Conservation (phyloP, 331 rosid genomes). For the Pyrus hybrid region DNA sequence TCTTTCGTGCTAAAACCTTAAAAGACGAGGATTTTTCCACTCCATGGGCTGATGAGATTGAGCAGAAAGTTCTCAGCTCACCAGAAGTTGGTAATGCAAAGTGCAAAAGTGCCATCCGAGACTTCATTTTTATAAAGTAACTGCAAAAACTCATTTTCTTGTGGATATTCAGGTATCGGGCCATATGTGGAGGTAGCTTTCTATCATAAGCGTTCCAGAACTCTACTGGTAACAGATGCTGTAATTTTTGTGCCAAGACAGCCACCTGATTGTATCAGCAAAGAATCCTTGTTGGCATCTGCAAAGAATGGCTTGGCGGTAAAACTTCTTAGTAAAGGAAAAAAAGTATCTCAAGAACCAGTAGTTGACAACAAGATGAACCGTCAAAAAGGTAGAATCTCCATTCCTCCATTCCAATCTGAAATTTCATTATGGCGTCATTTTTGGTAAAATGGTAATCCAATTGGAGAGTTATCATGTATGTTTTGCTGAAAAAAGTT, state of each 20-base stretch:
- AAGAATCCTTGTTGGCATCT: constrained; percentile 81
- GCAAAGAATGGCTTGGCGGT: constrained; percentile 93
- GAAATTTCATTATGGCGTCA: neutral
- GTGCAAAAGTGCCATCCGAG: neutral
- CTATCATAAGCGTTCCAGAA: constrained; percentile 79
- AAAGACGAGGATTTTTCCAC: constrained; percentile 56
- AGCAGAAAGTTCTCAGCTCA: constrained; percentile 85
- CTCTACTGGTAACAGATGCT: constrained; percentile 85
- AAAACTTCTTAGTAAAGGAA: constrained; percentile 81
- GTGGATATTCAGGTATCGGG: constrained; percentile 66
- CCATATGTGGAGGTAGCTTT: constrained; percentile 98
- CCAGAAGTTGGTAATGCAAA: constrained; percentile 91
- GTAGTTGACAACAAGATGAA: constrained; percentile 64
- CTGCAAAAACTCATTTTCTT: constrained; percentile 20
- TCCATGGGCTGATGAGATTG: constrained; percentile 86
- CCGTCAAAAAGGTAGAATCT: constrained; percentile 67
- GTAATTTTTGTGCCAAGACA: constrained; percentile 88
- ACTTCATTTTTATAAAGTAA: neutral
- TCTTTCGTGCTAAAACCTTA: constrained; percentile 76
- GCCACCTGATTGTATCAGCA: constrained; percentile 83
- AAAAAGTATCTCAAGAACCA: constrained; percentile 69
- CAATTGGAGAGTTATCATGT: neutral
- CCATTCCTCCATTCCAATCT: neutral
- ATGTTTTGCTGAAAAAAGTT: neutral
- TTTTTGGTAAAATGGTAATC: neutral